Evolutionary conservation across 345 rosid species (phyloP).

Genomic region (Pelargonium nanum): DNA sequence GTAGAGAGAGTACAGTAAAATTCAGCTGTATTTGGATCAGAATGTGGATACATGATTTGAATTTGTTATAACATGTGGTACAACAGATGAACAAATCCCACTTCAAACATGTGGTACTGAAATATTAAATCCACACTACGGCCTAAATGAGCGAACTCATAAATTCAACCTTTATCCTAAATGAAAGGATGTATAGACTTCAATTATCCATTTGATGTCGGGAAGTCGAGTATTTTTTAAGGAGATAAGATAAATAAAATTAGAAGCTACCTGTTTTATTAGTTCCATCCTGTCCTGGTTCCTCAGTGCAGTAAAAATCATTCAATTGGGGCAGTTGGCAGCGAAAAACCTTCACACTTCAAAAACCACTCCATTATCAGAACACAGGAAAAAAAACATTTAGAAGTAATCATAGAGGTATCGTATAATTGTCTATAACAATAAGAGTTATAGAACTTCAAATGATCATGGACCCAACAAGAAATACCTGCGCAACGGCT

Average conservation of each 20-base stretch:
- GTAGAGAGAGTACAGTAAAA: no score
- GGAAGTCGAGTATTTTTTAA: background rate
- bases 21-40: no score
- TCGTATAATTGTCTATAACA: background rate
- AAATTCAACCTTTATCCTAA: background rate
- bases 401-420: background rate
- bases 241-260: background rate
- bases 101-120: no score
- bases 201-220: background rate
- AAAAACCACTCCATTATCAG: slow-evolving; percentile 15
- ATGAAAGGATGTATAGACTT: background rate
- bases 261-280: slow-evolving; percentile 53
- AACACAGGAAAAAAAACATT: background rate
- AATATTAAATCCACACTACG: background rate
- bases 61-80: no score
- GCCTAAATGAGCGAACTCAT: background rate
- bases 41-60: no score
- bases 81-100: no score
- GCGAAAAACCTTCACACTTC: slow-evolving; percentile 73
- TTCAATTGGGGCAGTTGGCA: slow-evolving; percentile 67
- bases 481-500: slow-evolving; percentile 50
- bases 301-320: slow-evolving; percentile 64
- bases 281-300: slow-evolving; percentile 46
- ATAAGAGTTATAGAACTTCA: background rate
- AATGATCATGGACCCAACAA: background rate